Base-by-base conservation (phyloP, 768 basidiomycete species). In the Suillus bovinus region DNA sequence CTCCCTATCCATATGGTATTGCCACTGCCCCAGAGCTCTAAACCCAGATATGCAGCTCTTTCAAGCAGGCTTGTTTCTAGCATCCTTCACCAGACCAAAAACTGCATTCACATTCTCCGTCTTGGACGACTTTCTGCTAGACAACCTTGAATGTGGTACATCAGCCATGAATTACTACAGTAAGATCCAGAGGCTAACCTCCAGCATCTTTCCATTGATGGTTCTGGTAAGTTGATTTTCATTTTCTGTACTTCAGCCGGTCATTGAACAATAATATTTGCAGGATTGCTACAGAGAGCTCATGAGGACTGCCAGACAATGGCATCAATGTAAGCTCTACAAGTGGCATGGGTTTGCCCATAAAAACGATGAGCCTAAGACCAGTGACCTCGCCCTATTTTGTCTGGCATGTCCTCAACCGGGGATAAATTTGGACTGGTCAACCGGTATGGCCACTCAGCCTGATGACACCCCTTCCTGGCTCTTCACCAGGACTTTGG, bases 271-370 rank as follows among this genome's bases (percentile, higher is more conserved):
- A 50, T 2, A 9, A 50, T 29, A 50, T 58, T 9, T 29, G 1
- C 6, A 59, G 46, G 59, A 72, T 58, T 42, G 63, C 4, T 71
- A 70, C 56, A 17, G 47, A 13, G 67, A 67, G 44, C 60, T 70
- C 11, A 41, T 63, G 8, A 61, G 69, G 14, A 47, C 67, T 24
- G 44, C 63, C 6, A 52, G 68, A 11, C 27, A 65, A n/a, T 70
- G 69, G 67, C 36, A 61, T 4, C 42, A 64, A 36, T 36, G 69
- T 1, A 63, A 70, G n/a, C 39, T 65, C 41, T 42, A 62, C 2
- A 72, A 70, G 60, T 65, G 65, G 61, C 24, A 54, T 22, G 68
- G 69, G 1, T 34, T 44, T 24, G 31, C 42, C 29, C 14, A 61
- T 42, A n/a, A 58, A 54, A 22, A 56, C n/a, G 54, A 41, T 7